These are phyloP conservation scores for Quillaja saponaria DNA, from an alignment of 306 rosid genomes.

Conservation along the genomic window DNA sequence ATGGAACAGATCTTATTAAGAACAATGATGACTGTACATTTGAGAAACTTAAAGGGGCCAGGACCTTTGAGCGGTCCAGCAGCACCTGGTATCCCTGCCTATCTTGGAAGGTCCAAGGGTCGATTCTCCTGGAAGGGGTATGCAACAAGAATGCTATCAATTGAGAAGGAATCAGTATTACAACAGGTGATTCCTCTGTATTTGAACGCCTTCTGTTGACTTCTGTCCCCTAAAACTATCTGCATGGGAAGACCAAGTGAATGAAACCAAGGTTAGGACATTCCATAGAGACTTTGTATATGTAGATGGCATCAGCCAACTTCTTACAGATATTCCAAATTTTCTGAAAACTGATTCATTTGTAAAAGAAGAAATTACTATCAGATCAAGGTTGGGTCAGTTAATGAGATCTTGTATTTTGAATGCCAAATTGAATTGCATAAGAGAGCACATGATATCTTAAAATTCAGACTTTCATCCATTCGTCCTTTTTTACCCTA, in stretches of 20 bases:
- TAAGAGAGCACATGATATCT: slow-evolving; percentile 2
- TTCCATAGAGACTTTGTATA: background rate
- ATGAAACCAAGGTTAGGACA: slow-evolving; percentile 23
- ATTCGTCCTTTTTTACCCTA: background rate
- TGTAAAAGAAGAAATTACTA: slow-evolving; percentile 16
- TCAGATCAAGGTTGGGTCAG: slow-evolving; percentile 13
- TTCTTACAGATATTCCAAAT: slow-evolving; percentile 1
- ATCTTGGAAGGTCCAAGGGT: too few species aligned
- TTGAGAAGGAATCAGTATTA: slow-evolving; percentile 87
- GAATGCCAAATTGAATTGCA: slow-evolving; percentile 11
- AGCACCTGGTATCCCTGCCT: too few species aligned
- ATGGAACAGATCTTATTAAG: slow-evolving; percentile 11
- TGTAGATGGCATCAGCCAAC: background rate
- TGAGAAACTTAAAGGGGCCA: slow-evolving; percentile 13
- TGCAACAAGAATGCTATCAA: slow-evolving; percentile 73
- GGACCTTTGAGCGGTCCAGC: background rate
- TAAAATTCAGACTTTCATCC: background rate
- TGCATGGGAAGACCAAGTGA: slow-evolving; percentile 43
- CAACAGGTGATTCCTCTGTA: slow-evolving; percentile 90
- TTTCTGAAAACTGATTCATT: background rate
- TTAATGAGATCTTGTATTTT: slow-evolving; percentile 16
- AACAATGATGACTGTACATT: slow-evolving; percentile 3
- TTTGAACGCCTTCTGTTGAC: slow-evolving; percentile 84
- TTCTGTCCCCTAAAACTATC: slow-evolving; percentile 84
- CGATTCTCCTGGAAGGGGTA: slow-evolving; percentile 85